phyloP scores from a whole-genome alignment of 495 filamentous ascomycete genomes.

The Talaromyces ruber region DNA sequence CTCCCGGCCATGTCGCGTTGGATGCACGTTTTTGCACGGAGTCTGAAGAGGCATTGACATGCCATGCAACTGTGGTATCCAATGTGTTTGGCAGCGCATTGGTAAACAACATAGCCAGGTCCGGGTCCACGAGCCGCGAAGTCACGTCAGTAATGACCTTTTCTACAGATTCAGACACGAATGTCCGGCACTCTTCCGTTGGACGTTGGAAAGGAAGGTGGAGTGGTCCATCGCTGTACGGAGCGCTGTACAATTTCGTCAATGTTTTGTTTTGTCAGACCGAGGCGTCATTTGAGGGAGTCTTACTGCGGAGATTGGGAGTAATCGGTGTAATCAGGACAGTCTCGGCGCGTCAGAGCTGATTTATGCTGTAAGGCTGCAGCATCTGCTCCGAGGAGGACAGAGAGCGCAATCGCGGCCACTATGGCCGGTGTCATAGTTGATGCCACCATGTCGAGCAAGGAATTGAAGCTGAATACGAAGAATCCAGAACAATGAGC shows the following conservation, averaged over 20 bases:
- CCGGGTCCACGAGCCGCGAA: slow-evolving; percentile 69
- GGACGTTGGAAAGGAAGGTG: slow-evolving; percentile 87
- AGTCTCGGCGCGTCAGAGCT: slow-evolving; percentile 31
- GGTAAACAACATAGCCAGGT: slow-evolving; percentile 87
- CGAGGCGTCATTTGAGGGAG: neutral
- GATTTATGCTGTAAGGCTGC: slow-evolving; percentile 12
- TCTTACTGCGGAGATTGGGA: slow-evolving; percentile 37
- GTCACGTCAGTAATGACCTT: slow-evolving; percentile 78
- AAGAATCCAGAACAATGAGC: neutral
- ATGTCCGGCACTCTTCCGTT: slow-evolving; percentile 72
- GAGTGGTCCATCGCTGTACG: slow-evolving; percentile 71
- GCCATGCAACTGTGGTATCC: slow-evolving; percentile 84
- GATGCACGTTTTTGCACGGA: slow-evolving; percentile 35
- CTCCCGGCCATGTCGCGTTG: slow-evolving; percentile 62
- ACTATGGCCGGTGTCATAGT: slow-evolving; percentile 1
- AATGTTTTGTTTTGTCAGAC: neutral
- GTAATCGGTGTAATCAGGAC: slow-evolving; percentile 44
- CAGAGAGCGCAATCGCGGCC: slow-evolving; percentile 14
- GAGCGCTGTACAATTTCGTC: slow-evolving; percentile 39
- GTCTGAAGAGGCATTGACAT: slow-evolving; percentile 40
- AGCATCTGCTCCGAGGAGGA: slow-evolving; percentile 10
- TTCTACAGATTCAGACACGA: slow-evolving; percentile 77
- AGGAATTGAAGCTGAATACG: neutral
- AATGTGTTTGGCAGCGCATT: slow-evolving; percentile 97
- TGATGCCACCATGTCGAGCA: neutral